Evolutionary conservation across 2,329 filamentous ascomycete species (phyloP).

Genomic region (Ceratocystis albifundus): DNA sequence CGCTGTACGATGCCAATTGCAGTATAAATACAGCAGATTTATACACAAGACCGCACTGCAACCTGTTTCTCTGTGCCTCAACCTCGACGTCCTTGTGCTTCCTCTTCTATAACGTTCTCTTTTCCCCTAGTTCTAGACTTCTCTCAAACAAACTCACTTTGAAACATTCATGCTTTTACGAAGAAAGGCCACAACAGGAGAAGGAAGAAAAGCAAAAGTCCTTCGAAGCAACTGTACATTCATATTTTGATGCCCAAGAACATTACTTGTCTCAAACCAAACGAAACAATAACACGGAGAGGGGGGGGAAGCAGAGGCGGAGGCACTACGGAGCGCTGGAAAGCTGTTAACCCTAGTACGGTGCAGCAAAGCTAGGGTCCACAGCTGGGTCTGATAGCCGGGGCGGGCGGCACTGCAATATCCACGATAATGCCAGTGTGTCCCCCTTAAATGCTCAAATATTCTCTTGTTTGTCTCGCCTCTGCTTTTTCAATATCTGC

Average conservation of each 20-base stretch:
- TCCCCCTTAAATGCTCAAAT: not conserved
- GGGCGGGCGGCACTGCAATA: slow-evolving; percentile 1
- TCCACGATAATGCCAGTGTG: not conserved
- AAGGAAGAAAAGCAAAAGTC: not conserved
- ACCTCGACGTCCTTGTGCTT: no score
- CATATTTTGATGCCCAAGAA: not conserved
- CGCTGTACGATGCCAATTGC: not conserved
- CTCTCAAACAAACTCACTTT: slow-evolving; percentile 5
- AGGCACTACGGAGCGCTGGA: not conserved
- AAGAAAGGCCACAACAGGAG: not conserved
- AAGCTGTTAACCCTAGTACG: not conserved
- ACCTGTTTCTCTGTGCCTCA: no score
- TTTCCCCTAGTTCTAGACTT: not conserved
- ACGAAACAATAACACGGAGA: not conserved
- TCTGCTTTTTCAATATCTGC: not conserved
- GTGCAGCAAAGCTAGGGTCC: not conserved
- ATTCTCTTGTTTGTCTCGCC: not conserved
- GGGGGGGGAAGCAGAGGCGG: no score
- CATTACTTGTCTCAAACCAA: not conserved
- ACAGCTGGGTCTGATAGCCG: not conserved
- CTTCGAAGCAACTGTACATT: not conserved
- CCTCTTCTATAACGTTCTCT: not conserved
- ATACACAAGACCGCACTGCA: no score
- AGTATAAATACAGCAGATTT: not conserved
- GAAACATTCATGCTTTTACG: slow-evolving; percentile 8